Conservation (phyloP, 108 stramenopile species). For the Poteriospumella lacustris region DNA sequence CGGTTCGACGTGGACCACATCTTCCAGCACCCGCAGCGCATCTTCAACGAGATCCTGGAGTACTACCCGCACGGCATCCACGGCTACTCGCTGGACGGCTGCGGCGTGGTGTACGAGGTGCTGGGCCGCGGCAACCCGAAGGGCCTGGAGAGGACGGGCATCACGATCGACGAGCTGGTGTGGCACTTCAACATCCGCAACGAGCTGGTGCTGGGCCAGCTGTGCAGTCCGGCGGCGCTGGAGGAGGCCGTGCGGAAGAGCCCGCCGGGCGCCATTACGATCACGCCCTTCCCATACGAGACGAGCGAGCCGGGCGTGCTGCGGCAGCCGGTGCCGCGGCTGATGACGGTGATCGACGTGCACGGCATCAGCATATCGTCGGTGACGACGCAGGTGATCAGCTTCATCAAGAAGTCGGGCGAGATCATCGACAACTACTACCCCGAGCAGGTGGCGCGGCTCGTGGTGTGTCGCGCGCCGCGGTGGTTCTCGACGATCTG, state of each 20-base stretch:
- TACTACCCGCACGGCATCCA: constrained; percentile 22
- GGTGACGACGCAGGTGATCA: constrained; percentile 3
- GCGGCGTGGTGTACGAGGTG: constrained; percentile 4
- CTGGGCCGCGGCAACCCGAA: constrained; percentile 1
- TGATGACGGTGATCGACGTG: constrained; percentile 20
- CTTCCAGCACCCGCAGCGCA: background rate
- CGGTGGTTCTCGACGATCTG: constrained; percentile 24
- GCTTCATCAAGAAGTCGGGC: background rate
- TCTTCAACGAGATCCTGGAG: background rate
- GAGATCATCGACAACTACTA: constrained; percentile 16
- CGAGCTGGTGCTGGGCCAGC: background rate
- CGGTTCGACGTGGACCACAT: background rate
- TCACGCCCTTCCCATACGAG: background rate
- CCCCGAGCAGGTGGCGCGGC: constrained; percentile 17
- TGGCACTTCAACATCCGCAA: constrained; percentile 26
- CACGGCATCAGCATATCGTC: constrained; percentile 2
- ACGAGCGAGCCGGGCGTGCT: background rate
- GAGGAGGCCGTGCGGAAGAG: background rate
- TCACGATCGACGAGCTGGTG: background rate
- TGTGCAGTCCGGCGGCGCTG: background rate
- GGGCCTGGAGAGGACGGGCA: background rate
- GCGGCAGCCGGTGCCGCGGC: background rate
- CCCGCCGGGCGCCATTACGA: background rate
- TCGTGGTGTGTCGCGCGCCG: background rate
- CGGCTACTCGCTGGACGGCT: background rate